Evolutionary conservation across 1,139 yeast genomes (phyloP), one percentile per base, ranked within the genome.

Genomic region (Taphrina confusa): DNA sequence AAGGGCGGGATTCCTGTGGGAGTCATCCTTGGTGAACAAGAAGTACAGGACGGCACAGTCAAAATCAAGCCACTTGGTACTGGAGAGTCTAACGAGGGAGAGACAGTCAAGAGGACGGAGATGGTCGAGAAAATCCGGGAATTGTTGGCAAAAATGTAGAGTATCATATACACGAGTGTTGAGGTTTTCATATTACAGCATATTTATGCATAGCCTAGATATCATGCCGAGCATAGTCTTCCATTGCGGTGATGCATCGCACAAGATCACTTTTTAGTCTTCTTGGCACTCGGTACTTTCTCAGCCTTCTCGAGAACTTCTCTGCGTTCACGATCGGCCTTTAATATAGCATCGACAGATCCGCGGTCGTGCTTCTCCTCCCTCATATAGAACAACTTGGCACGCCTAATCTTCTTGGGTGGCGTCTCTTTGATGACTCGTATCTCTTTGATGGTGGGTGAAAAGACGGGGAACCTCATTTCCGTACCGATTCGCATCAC

Each of bases 11-110:
- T 96, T 67, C 85, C 91, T 62, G 70, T 90, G 57, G 96, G 95
- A 3, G 96, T 92, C 44, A 92, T 92, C 66, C 78, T 92, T 62
- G 98, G 98, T 68, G 94, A 92, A 73, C 97, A 91, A 72, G 98
- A 92, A 74, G 89, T 76, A 69, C 81, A 83, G 23, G 82, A 82
- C 68, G 96, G 96, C 30, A 80, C 85, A 66, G 78, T 91, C 61
- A 84, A 95, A 76, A 84, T 92, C 64, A 92, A 92, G 78, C 80
- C 82, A 64, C 80, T 92, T 65, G 96, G 97, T 57, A 95, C 94
- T 68, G 87, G 84, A 67, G 89, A 87, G 64, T 82, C 88, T 68
- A 95, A 89, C 70, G 88, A 87, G 69, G 98, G 98, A 64, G 92
- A 84, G 66, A 76, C 88, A 61, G 80, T 92, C 47, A 76, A 80